Percentiles rank a stretch among this genome's conserved stretches.
phyloP scores from a whole-genome alignment of 2,329 filamentous ascomycete genomes.

The Ascocoryne sarcoides region DNA sequence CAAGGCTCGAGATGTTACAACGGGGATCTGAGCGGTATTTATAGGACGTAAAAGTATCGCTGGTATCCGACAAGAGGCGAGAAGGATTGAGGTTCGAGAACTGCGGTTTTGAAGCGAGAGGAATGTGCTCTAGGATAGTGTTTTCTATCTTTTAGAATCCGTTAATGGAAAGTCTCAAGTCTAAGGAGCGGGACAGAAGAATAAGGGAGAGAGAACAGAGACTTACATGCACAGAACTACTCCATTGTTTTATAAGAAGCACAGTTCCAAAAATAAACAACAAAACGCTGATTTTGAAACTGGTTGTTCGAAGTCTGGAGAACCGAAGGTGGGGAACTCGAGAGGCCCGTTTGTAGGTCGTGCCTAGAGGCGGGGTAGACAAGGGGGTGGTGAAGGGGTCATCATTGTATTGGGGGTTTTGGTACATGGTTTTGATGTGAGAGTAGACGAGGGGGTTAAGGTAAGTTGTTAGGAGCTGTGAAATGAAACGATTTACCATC shows the following conservation, averaged over 20 bases:
- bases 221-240: no score
- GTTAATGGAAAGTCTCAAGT: no score
- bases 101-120: conserved; percentile 15
- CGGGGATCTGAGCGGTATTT: conserved; percentile 31
- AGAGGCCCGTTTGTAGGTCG: conserved; percentile 15
- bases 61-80: conserved; percentile 12
- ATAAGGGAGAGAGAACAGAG: no score
- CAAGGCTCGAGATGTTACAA: conserved; percentile 37
- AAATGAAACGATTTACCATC: no score
- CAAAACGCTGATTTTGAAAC: conserved; percentile 7
- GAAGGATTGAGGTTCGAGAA: no score
- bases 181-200: no score
- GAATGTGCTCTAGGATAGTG: conserved; percentile 8
- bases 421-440: no score
- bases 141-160: not conserved
- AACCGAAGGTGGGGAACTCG: conserved; percentile 12
- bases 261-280: conserved; percentile 8
- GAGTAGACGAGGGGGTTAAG: no score
- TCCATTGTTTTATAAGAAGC: no score
- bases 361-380: conserved; percentile 1
- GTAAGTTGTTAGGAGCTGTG: no score
- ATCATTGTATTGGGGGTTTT: conserved; percentile 10
- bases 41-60: conserved; percentile 34
- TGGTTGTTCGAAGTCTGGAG: conserved; percentile 13
- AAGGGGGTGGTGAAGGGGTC: conserved; percentile 21